Evolutionary conservation across 345 rosid species (phyloP).

Genomic region (Salix caprea): DNA sequence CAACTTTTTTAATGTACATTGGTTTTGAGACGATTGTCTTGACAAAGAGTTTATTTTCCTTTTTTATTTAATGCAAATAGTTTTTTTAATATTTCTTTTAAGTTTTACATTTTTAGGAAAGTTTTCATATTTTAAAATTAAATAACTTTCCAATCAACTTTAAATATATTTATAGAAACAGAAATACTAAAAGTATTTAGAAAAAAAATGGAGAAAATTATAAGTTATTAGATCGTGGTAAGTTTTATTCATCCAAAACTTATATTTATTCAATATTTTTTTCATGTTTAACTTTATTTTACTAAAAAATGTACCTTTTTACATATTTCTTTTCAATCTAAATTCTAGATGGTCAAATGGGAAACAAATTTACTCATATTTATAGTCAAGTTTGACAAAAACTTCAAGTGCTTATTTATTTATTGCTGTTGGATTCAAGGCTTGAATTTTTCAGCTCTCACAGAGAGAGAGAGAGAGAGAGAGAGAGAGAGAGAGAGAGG

Average conservation of each 20-base stretch:
- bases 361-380: neutral
- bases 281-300: no score
- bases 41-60: neutral
- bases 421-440: neutral
- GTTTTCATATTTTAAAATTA: neutral
- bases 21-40: neutral
- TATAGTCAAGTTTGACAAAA: neutral
- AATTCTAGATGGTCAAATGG: no score
- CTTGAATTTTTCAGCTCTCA: neutral
- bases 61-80: neutral
- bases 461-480: neutral
- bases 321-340: no score
- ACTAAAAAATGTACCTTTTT: no score
- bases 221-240: no score
- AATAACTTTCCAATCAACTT: neutral
- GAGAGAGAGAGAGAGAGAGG: neutral
- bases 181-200: no score
- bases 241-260: no score
- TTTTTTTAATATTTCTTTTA: neutral
- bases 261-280: no score
- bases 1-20: constrained; percentile 1
- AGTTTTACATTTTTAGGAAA: neutral
- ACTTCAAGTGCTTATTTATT: neutral
- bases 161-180: no score
- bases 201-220: no score